A percentile compares a stretch with the other conserved stretches of the same genome.
phyloP scores from a whole-genome alignment of 2,329 filamentous ascomycete species.

The Hypoxylon sp. region DNA sequence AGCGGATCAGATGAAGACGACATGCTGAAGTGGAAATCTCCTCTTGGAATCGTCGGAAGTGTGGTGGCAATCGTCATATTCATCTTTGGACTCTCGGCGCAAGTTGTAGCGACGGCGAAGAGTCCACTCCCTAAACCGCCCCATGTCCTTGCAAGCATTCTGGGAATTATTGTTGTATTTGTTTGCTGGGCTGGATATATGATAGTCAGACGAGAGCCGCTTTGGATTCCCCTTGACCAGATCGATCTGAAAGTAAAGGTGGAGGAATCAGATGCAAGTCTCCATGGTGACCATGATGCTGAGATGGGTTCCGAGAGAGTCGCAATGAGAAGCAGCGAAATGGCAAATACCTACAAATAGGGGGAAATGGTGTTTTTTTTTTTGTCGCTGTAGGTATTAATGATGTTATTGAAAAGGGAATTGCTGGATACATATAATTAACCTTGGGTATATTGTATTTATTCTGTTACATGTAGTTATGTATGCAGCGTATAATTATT shows the following conservation, averaged over 20 bases:
- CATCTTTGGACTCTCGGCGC: constrained; percentile 52
- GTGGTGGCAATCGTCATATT: constrained; percentile 53
- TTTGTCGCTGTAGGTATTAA: background rate
- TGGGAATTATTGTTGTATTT: constrained; percentile 51
- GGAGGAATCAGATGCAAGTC: constrained; percentile 4
- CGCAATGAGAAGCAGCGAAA: background rate
- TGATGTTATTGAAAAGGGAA: too few relatives aligned
- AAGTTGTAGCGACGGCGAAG: constrained; percentile 50
- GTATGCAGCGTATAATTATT: too few relatives aligned
- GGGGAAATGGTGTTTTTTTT: too few relatives aligned
- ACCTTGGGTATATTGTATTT: too few relatives aligned
- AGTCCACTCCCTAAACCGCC: constrained; percentile 43
- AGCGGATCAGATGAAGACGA: constrained; percentile 57
- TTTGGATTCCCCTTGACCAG: constrained; percentile 48
- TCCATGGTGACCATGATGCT: constrained; percentile 13
- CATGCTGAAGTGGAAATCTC: constrained; percentile 51
- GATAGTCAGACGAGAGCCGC: constrained; percentile 34
- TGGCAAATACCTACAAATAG: background rate
- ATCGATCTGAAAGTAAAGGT: constrained; percentile 46
- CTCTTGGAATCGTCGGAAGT: constrained; percentile 52
- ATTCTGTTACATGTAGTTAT: too few relatives aligned
- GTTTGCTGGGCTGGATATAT: constrained; percentile 50
- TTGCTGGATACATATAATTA: too few relatives aligned
- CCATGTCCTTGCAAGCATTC: constrained; percentile 49
- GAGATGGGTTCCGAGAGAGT: constrained; percentile 20